phyloP scores from a whole-genome alignment of 495 filamentous ascomycete genomes.

The Bathelium albidoporum region DNA sequence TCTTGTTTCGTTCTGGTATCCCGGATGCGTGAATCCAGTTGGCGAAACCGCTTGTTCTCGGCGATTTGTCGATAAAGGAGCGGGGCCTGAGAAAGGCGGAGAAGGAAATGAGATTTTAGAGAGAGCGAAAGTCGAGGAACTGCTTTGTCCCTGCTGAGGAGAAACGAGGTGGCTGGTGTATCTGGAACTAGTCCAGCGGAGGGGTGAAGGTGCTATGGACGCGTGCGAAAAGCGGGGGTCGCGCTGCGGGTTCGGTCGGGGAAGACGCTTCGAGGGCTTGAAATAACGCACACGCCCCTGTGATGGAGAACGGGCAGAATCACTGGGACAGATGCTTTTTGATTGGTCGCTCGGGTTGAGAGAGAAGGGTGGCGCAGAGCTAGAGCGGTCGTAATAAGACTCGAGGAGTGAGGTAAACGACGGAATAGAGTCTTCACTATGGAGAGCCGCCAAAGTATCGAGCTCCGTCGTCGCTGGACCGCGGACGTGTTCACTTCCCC shows the following conservation, averaged over 20 bases:
- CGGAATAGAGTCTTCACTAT: background rate
- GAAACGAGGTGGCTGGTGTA: background rate
- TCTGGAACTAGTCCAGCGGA: background rate
- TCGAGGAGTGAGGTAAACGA: constrained; percentile 6
- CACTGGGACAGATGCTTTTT: background rate
- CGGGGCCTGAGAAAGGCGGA: background rate
- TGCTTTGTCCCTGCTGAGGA: background rate
- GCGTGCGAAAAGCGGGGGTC: background rate
- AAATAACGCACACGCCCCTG: background rate
- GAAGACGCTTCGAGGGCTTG: constrained; percentile 4
- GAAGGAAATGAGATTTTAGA: background rate
- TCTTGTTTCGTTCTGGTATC: background rate
- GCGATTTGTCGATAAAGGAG: background rate
- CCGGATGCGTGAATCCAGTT: background rate
- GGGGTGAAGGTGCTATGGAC: background rate
- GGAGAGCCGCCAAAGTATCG: background rate
- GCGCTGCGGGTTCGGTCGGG: background rate
- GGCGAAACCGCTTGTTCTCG: background rate
- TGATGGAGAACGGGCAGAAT: background rate
- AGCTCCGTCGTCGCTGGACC: background rate
- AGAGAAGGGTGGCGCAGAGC: background rate
- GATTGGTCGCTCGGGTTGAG: background rate
- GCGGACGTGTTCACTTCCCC: background rate
- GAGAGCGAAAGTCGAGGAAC: constrained; percentile 1
- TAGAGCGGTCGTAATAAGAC: constrained; percentile 1